phyloP scores from a whole-genome alignment of 345 rosid species.

The Hibiscus syriacus region DNA sequence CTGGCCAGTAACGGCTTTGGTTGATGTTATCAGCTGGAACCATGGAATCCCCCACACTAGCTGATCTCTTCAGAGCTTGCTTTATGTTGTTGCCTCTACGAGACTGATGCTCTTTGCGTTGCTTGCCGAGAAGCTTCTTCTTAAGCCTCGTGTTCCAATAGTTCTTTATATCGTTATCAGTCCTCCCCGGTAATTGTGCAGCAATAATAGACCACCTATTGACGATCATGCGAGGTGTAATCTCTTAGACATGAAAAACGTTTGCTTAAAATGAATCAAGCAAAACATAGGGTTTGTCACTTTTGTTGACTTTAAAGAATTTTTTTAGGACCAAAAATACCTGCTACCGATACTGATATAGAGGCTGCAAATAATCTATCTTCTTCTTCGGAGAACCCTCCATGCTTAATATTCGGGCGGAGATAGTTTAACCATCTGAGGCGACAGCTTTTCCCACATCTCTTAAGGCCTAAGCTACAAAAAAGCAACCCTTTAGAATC shows the following conservation, averaged over 20 bases:
- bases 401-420: slow-evolving; percentile 57
- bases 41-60: slow-evolving; percentile 14
- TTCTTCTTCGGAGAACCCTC: slow-evolving; percentile 64
- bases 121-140: slow-evolving; percentile 47
- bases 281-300: slow-evolving; percentile 11
- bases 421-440: slow-evolving; percentile 66
- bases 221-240: not conserved
- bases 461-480: slow-evolving; percentile 39
- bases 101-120: slow-evolving; percentile 28
- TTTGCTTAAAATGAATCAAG: not conserved
- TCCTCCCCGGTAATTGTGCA: slow-evolving; percentile 57
- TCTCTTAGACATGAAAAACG: not conserved
- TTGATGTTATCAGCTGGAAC: slow-evolving; percentile 14
- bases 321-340: slow-evolving; percentile 11
- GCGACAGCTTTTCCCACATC: slow-evolving; percentile 73
- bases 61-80: slow-evolving; percentile 26
- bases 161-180: slow-evolving; percentile 61
- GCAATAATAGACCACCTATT: slow-evolving; percentile 57
- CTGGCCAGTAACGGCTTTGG: slow-evolving; percentile 39
- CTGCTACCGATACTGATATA: slow-evolving; percentile 62
- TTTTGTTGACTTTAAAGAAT: not conserved
- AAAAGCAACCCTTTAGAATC: not conserved
- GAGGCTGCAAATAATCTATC: slow-evolving; percentile 48
- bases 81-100: slow-evolving; percentile 24
- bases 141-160: slow-evolving; percentile 61